phyloP scores from a whole-genome alignment of 1,139 yeast genomes.

The Pichia cactophila region DNA sequence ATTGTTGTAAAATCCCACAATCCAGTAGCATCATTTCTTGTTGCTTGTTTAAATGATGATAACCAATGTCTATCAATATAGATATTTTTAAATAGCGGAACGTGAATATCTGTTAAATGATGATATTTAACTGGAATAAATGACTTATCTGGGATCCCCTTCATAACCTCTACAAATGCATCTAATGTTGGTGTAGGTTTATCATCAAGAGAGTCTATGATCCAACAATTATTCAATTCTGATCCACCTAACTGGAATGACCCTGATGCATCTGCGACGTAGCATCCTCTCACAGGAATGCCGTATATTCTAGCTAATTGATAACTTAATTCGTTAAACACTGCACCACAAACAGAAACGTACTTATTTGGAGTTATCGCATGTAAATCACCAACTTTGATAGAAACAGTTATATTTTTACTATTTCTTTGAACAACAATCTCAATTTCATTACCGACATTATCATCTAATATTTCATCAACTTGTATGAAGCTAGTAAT shows the following conservation, averaged over 20 bases:
- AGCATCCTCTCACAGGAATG: slow-evolving; percentile 79
- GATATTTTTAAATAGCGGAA: slow-evolving; percentile 55
- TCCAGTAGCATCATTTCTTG: slow-evolving; percentile 75
- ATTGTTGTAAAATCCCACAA: slow-evolving; percentile 76
- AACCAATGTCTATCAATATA: slow-evolving; percentile 85
- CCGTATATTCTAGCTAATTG: slow-evolving; percentile 84
- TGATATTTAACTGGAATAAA: slow-evolving; percentile 68
- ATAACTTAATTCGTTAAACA: slow-evolving; percentile 77
- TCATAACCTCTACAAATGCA: slow-evolving; percentile 71
- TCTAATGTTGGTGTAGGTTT: slow-evolving; percentile 66
- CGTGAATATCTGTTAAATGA: slow-evolving; percentile 75
- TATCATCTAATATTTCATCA: slow-evolving; percentile 75
- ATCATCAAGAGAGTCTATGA: slow-evolving; percentile 72
- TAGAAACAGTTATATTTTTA: slow-evolving; percentile 40
- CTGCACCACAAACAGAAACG: slow-evolving; percentile 80
- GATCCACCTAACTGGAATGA: slow-evolving; percentile 56
- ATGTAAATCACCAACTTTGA: slow-evolving; percentile 69
- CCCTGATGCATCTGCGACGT: slow-evolving; percentile 69
- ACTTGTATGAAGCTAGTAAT: slow-evolving; percentile 69
- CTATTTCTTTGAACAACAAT: slow-evolving; percentile 75
- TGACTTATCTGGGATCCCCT: slow-evolving; percentile 64
- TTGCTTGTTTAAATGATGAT: slow-evolving; percentile 61
- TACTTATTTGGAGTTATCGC: slow-evolving; percentile 74
- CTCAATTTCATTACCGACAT: slow-evolving; percentile 53
- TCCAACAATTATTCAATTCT: slow-evolving; percentile 63